Percentiles rank a stretch among this genome's conserved stretches.
Evolutionary conservation across 257 asterid species (phyloP).

Genomic region (Gardenia jasminoides): DNA sequence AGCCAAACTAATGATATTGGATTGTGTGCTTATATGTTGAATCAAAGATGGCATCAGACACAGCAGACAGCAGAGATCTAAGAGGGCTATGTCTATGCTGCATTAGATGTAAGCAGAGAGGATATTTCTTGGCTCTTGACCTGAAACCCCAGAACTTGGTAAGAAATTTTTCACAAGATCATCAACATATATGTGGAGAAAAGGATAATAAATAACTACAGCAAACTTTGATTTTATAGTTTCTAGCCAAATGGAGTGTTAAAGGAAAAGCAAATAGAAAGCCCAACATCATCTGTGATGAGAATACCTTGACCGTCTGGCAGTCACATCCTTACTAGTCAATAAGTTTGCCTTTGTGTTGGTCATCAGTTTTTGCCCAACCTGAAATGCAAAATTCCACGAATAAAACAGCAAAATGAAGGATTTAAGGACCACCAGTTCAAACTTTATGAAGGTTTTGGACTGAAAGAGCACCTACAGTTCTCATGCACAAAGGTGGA

Average conservation of each 20-base stretch:
- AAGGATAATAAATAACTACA: not conserved
- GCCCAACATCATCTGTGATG: conserved; percentile 12
- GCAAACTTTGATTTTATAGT: not conserved
- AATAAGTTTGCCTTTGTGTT: conserved; percentile 36
- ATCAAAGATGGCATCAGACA: conserved; percentile 1
- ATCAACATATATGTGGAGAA: not conserved
- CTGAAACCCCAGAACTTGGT: not conserved
- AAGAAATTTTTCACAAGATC: not conserved
- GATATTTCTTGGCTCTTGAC: not conserved
- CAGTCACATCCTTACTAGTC: conserved; percentile 45
- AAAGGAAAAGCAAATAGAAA: conserved; percentile 6
- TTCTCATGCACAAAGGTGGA: conserved; percentile 76
- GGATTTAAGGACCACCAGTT: not conserved
- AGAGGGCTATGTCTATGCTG: not conserved
- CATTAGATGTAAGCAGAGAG: not conserved
- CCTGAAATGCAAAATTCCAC: conserved; percentile 34
- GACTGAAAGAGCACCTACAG: conserved; percentile 38
- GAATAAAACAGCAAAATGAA: not conserved
- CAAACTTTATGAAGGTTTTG: not conserved
- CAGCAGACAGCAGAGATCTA: not conserved
- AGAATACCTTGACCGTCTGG: conserved; percentile 72
- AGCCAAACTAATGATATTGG: not conserved
- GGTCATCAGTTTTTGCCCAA: conserved; percentile 46
- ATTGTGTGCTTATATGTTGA: not conserved
- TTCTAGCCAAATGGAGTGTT: conserved; percentile 4